phyloP scores from a whole-genome alignment of 2,329 filamentous ascomycete genomes.

The Xylariales sp. region DNA sequence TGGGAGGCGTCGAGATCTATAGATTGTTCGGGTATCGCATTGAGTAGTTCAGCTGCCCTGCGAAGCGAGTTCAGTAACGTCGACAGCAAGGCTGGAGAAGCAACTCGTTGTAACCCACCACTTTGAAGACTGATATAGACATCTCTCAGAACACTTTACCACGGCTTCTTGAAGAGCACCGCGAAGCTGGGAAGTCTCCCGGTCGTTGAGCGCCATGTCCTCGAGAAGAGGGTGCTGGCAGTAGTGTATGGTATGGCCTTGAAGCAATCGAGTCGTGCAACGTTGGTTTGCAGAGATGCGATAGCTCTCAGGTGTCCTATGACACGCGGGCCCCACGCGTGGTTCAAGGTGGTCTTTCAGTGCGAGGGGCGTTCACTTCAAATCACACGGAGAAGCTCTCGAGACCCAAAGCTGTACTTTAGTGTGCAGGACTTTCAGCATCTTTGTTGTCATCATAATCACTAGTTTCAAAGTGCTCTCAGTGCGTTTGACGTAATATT shows the following conservation, averaged over 20 bases:
- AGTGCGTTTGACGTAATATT: too few species aligned
- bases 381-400: too few species aligned
- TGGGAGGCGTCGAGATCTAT: slow-evolving; percentile 23
- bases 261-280: too few species aligned
- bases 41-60: slow-evolving; percentile 92
- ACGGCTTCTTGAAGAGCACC: slow-evolving; percentile 78
- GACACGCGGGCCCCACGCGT: too few species aligned
- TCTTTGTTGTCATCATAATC: too few species aligned
- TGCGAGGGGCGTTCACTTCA: too few species aligned
- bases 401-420: too few species aligned
- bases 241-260: neutral
- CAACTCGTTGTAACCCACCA: slow-evolving; percentile 54
- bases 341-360: too few species aligned
- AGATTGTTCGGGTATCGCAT: slow-evolving; percentile 63
- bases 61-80: slow-evolving; percentile 4
- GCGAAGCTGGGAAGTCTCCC: slow-evolving; percentile 61
- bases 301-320: too few species aligned
- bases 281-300: too few species aligned
- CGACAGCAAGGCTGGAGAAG: neutral
- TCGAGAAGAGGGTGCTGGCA: neutral
- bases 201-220: slow-evolving; percentile 49
- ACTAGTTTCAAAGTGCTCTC: too few species aligned
- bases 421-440: too few species aligned
- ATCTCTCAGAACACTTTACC: slow-evolving; percentile 87
- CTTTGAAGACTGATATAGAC: slow-evolving; percentile 93